Conservation (phyloP, 148 eudicot genomes). For the Fagopyrum homotropicum region DNA sequence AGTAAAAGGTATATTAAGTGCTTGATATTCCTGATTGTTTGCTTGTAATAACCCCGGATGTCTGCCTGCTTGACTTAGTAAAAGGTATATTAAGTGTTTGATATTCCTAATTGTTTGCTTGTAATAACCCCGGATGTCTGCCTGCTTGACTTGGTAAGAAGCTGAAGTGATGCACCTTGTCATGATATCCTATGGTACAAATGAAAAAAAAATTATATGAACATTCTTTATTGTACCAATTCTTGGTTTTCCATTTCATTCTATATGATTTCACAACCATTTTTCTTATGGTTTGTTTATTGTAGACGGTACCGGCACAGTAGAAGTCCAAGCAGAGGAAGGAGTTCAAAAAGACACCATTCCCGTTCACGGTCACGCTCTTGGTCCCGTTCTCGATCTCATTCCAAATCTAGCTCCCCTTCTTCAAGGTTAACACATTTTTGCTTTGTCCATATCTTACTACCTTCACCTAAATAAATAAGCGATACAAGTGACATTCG, state of each 20-base stretch:
- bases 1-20: background rate
- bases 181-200: background rate
- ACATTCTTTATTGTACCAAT: background rate
- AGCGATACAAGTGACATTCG: conserved; percentile 4
- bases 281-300: conserved; percentile 6
- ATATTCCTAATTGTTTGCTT: background rate
- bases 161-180: background rate
- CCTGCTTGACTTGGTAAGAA: background rate
- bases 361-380: conserved; percentile 42
- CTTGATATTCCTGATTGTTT: background rate
- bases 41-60: background rate
- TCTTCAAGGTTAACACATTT: conserved; percentile 53
- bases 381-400: conserved; percentile 32
- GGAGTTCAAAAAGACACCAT: conserved; percentile 56
- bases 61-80: background rate
- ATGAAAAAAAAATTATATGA: background rate
- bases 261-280: background rate
- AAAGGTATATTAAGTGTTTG: background rate
- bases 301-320: conserved; percentile 71
- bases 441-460: background rate
- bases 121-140: background rate
- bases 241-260: background rate
- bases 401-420: conserved; percentile 41
- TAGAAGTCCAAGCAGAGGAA: conserved; percentile 73
- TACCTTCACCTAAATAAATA: background rate